Base-by-base conservation (phyloP, 306 rosid genomes). In the Vicia faba region DNA sequence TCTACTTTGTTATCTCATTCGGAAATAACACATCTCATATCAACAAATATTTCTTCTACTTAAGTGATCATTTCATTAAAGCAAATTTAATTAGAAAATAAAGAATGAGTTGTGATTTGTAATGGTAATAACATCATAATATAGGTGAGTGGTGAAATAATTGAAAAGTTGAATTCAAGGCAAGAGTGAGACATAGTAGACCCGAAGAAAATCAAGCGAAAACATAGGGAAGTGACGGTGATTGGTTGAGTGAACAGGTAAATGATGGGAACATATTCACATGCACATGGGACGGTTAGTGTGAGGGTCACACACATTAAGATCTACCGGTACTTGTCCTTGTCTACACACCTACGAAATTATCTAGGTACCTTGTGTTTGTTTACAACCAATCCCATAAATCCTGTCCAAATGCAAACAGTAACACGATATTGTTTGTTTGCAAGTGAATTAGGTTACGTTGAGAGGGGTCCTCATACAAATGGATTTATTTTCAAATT, bases 201-300 rank as follows among this genome's bases (percentile, higher is more conserved):
- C 3, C 18, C 18, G 4, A 71, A 53, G 54, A 60, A 66, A 61
- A 71, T 66, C 38, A 43, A 65, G 64, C 55, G 78, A 66, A 40
- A 65, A 45, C 56, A 41, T 65, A 25, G 68, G 28, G 15, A 25
- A 61, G 3, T 43, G 69, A 69, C 19, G 14, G 61, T 51, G 77
- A 78, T 53, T 72, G 71, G 12, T 59, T 35, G 68, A 69, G 45
- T 46, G 69, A 79, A 67, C 28, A 67, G 62, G 75, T 66, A 72
- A 66, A 74, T 69, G 86, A 79, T 67, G 70, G 82, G 44, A 84
- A 85, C 91, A 82, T 28, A 59, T 68, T 80, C 85, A 91, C 89
- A 88, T 87, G 97, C 89, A 79, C 84, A 89, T 87, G 92, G 96
- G 92, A 85, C 95, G 95, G 95, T 81, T 40, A 10, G 31, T 5